These are phyloP conservation scores for Ophidiomyces ophidiicola DNA, from an alignment of 2,329 filamentous ascomycete genomes.

Conservation along the genomic window DNA sequence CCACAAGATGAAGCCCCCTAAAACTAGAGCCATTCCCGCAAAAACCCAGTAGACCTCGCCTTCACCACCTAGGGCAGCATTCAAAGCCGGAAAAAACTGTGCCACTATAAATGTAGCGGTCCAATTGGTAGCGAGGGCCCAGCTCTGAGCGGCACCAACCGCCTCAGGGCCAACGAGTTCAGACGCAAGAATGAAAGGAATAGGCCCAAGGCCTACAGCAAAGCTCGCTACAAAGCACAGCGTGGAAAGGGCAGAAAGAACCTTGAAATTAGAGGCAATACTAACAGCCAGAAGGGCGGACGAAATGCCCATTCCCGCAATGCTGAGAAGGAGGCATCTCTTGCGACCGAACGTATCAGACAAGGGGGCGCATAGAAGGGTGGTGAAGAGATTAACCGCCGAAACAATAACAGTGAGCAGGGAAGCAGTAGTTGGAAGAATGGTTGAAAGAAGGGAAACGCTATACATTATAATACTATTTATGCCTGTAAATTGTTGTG, in stretches of 20 bases:
- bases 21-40: constrained; percentile 56
- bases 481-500: constrained; percentile 85
- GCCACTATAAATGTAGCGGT: constrained; percentile 83
- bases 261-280: constrained; percentile 59
- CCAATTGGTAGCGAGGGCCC: constrained; percentile 78
- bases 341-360: constrained; percentile 84
- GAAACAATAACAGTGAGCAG: constrained; percentile 81
- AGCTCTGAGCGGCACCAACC: constrained; percentile 81
- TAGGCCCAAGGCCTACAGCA: constrained; percentile 78
- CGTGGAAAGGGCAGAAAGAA: constrained; percentile 69
- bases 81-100: constrained; percentile 85
- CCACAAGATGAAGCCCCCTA: constrained; percentile 58
- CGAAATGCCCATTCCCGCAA: constrained; percentile 69
- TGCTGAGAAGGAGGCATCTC: constrained; percentile 67
- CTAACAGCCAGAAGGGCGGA: constrained; percentile 67
- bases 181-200: constrained; percentile 86
- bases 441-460: constrained; percentile 68
- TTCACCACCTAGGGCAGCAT: constrained; percentile 59
- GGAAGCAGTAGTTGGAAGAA: constrained; percentile 70
- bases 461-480: constrained; percentile 99
- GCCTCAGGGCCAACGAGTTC: constrained; percentile 85
- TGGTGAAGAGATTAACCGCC: constrained; percentile 72
- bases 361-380: constrained; percentile 66
- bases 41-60: constrained; percentile 93
- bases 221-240: constrained; percentile 82